Percentiles rank a stretch among this genome's conserved stretches.
These are phyloP conservation scores for Orychophragmus violaceus DNA, from an alignment of 345 rosid genomes.

Conservation along the genomic window DNA sequence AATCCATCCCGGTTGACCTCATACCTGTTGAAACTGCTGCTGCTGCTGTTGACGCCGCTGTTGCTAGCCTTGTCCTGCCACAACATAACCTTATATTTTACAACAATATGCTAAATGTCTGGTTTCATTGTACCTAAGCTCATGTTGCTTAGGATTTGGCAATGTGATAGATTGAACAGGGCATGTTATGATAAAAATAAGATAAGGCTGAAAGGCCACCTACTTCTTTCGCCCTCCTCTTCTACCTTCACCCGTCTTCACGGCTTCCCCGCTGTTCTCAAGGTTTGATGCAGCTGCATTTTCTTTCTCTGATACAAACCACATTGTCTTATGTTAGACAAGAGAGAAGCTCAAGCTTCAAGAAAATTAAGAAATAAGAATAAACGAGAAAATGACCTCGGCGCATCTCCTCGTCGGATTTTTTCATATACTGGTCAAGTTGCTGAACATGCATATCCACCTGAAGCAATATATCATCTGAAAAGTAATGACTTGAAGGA, in stretches of 20 bases:
- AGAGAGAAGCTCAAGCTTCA: slow-evolving; percentile 6
- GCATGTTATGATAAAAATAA: not conserved
- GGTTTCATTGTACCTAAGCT: not conserved
- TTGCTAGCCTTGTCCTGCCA: slow-evolving; percentile 68
- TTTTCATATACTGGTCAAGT: slow-evolving; percentile 85
- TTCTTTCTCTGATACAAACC: slow-evolving; percentile 53
- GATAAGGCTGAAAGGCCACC: slow-evolving; percentile 5
- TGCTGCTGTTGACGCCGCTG: slow-evolving; percentile 39
- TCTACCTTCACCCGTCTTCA: slow-evolving; percentile 66
- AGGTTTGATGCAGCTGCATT: slow-evolving; percentile 41
- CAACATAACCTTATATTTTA: not conserved
- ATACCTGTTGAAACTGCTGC: slow-evolving; percentile 40
- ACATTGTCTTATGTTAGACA: not conserved
- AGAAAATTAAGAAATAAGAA: not conserved
- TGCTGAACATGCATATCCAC: slow-evolving; percentile 93
- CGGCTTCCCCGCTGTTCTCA: slow-evolving; percentile 49
- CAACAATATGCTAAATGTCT: not conserved
- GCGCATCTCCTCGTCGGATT: slow-evolving; percentile 68
- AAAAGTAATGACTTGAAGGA: slow-evolving; percentile 22
- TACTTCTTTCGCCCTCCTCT: slow-evolving; percentile 99
- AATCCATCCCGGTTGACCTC: slow-evolving; percentile 69
- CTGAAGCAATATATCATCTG: slow-evolving; percentile 44
- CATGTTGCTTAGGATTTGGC: not conserved
- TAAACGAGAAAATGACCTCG: slow-evolving; percentile 39
- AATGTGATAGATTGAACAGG: not conserved